These are phyloP conservation scores for Crithidia acanthocephali DNA, from an alignment of 208 protist genomes.

Conservation along the genomic window DNA sequence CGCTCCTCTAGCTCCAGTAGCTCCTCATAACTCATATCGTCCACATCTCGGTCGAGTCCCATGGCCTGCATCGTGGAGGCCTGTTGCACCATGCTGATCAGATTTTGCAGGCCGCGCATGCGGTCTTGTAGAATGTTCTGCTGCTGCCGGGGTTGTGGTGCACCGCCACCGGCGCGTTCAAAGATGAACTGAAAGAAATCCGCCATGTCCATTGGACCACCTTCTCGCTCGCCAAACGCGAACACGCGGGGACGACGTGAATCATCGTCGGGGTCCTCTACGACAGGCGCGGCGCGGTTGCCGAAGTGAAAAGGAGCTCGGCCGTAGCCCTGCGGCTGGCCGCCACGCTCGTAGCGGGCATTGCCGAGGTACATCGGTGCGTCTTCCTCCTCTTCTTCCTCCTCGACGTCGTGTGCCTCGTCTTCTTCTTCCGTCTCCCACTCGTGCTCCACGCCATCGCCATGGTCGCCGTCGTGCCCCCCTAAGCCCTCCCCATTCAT, in stretches of 20 bases:
- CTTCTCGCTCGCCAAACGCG: not conserved
- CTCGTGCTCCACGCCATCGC: not conserved
- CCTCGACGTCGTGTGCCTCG: conserved; percentile 17
- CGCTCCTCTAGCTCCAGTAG: conserved; percentile 82
- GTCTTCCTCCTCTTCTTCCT: conserved; percentile 26
- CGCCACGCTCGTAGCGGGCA: not conserved
- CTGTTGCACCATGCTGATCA: conserved; percentile 41
- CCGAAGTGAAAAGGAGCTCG: not conserved
- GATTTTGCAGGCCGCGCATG: conserved; percentile 28
- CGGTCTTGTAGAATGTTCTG: conserved; percentile 20
- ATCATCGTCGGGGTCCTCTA: not conserved
- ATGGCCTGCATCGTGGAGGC: conserved; percentile 49
- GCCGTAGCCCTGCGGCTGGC: not conserved
- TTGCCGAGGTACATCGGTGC: not conserved
- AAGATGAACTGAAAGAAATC: conserved; percentile 15
- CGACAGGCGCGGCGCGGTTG: not conserved
- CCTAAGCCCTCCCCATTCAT: not conserved
- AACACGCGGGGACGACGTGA: not conserved
- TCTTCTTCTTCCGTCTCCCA: conserved; percentile 4
- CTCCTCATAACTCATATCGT: conserved; percentile 91
- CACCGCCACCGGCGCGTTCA: no score
- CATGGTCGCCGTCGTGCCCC: conserved; percentile 2
- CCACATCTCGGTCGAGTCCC: conserved; percentile 74
- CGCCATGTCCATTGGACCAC: not conserved
- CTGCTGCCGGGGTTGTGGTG: not conserved